Percentiles rank a stretch among this genome's conserved stretches.
These are phyloP conservation scores for Phyllosticta paracitricarpa DNA, from an alignment of 2,329 filamentous ascomycete genomes.

Conservation along the genomic window DNA sequence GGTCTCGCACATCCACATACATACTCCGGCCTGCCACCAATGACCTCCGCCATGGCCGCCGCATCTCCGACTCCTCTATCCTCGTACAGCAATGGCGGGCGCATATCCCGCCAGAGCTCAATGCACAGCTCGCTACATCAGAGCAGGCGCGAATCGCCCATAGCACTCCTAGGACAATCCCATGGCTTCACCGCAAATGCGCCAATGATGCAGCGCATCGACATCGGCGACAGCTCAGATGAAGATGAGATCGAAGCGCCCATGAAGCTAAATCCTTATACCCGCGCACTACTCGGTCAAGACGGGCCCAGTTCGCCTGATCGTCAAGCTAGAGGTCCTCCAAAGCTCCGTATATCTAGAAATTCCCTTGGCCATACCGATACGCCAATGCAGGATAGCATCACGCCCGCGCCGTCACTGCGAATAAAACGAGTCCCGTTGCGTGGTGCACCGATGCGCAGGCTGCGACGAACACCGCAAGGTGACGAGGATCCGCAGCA, in stretches of 20 bases:
- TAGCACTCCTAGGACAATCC: slow-evolving; percentile 34
- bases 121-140: slow-evolving; percentile 18
- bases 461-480: slow-evolving; percentile 27
- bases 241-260: slow-evolving; percentile 81
- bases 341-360: slow-evolving; percentile 29
- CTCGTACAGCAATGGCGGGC: slow-evolving; percentile 24
- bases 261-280: slow-evolving; percentile 88
- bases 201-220: slow-evolving; percentile 38
- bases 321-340: slow-evolving; percentile 15
- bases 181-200: slow-evolving; percentile 37
- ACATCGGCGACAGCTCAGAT: slow-evolving; percentile 66
- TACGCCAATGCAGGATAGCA: slow-evolving; percentile 18
- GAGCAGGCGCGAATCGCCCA: slow-evolving; percentile 35
- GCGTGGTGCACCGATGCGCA: slow-evolving; percentile 29
- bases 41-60: slow-evolving; percentile 23
- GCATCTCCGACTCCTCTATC: slow-evolving; percentile 31
- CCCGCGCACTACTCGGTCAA: slow-evolving; percentile 64
- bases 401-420: slow-evolving; percentile 31
- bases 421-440: slow-evolving; percentile 30
- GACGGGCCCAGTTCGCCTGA: slow-evolving; percentile 33
- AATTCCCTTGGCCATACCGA: slow-evolving; percentile 26
- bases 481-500: slow-evolving; percentile 6
- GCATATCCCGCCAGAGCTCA: slow-evolving; percentile 24
- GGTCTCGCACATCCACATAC: slow-evolving; percentile 8
- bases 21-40: not conserved